phyloP scores from a whole-genome alignment of 2,329 filamentous ascomycete species.

The Botryotinia globosa region DNA sequence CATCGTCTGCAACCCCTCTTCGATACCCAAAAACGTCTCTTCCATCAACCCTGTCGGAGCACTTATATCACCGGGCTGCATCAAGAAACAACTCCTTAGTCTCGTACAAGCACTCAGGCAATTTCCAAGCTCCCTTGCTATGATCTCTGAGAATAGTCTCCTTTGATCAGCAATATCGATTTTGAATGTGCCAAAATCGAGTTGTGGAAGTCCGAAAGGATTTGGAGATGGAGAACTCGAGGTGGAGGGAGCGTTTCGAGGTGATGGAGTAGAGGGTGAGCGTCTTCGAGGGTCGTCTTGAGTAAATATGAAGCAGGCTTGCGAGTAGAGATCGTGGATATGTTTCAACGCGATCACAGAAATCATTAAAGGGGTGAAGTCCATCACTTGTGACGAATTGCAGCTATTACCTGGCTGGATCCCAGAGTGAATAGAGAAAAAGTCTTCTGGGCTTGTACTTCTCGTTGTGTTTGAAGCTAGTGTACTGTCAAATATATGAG shows the following conservation, averaged over 20 bases:
- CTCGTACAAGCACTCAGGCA: not conserved
- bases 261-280: not conserved
- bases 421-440: not conserved
- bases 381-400: not conserved
- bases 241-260: not conserved
- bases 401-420: not conserved
- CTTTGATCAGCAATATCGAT: constrained; percentile 6
- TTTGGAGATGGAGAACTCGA: not conserved
- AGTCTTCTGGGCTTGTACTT: not conserved
- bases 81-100: constrained; percentile 1
- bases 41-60: not conserved
- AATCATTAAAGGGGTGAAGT: not conserved
- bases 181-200: constrained; percentile 11
- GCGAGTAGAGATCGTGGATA: constrained; percentile 11
- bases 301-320: constrained; percentile 14
- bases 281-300: not conserved
- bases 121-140: not conserved
- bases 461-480: not conserved
- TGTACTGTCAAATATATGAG: not conserved
- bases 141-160: not conserved
- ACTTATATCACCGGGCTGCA: constrained; percentile 1
- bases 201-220: not conserved
- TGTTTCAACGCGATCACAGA: constrained; percentile 1
- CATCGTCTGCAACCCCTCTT: constrained; percentile 4
- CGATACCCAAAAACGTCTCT: not conserved